Base-by-base conservation (phyloP, 768 basidiomycete species). In the Pulveroboletus frians region DNA sequence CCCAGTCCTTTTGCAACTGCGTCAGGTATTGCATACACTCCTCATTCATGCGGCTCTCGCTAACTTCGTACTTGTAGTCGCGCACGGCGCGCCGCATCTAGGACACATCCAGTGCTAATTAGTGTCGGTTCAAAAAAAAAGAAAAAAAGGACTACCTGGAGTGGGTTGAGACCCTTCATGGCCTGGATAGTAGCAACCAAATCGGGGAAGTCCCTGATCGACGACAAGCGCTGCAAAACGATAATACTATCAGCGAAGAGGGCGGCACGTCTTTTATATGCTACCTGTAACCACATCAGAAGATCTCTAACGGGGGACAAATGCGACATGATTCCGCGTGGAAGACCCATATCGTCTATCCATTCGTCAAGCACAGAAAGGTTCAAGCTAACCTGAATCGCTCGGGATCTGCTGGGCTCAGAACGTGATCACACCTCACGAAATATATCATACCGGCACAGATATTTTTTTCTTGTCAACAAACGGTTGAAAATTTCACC, bases 1-100 rank as follows among this genome's bases (percentile, higher is more conserved):
- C 95, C 95, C 95, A 99, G 64, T 98, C 94, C 62, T 91, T 94
- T 69, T 97, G 94, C 9, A 99, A 73, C 60, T 98, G 95, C 3
- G 83, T 87, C 23, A 98, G 78, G 60, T 98, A 98, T 70, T 96
- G 91, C 34, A 81, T 75, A 62, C 95, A 98, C 66, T 99, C 96
- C 20, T 98, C 93, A 3, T 84, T 88, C 91, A 99, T 96, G 52
- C 77, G 78, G 1, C 83, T 77, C 67, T 99, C 96, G 62, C 85
- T 87, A 42, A 97, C 87, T 71, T 99, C 95, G 62, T 89, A 96
- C 64, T 81, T 88, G 69, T 92, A 92, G 62, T 98, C 95, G 39
- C 86, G 82, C 26, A 95, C 87, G 34, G 94, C 94, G 17, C 92
- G 81, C 43, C 92, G 84, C 86, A 99, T 94, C 88, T 90, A 31